Conservation (phyloP, 495 filamentous ascomycete genomes). For the Hypoxylon intermedium region DNA sequence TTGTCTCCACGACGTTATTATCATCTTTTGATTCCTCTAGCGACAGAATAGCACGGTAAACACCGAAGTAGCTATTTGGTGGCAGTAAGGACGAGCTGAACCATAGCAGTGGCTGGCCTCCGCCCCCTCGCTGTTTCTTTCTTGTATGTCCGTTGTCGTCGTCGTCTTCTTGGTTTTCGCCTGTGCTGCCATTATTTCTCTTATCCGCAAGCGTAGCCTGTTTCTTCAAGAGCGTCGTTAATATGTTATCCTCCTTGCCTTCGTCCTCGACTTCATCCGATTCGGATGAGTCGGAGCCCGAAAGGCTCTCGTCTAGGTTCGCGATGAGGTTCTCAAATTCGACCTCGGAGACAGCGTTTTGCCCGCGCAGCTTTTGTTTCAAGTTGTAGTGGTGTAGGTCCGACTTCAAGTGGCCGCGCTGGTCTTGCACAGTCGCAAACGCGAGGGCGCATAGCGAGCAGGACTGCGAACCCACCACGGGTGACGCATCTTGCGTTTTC, state of each 20-base stretch:
- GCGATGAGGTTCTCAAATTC: conserved; percentile 87
- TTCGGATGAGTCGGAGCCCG: conserved; percentile 70
- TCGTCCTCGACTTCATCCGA: conserved; percentile 60
- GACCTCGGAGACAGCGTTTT: conserved; percentile 69
- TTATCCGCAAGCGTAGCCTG: conserved; percentile 73
- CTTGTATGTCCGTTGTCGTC: conserved; percentile 52
- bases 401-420: conserved; percentile 84
- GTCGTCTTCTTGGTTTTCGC: conserved; percentile 56
- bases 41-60: conserved; percentile 86
- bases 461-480: conserved; percentile 69
- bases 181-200: conserved; percentile 31
- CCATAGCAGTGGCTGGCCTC: conserved; percentile 84
- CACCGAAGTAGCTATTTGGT: conserved; percentile 77
- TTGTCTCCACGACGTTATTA: conserved; percentile 64
- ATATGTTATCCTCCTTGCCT: conserved; percentile 63
- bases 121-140: conserved; percentile 58
- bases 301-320: conserved; percentile 87
- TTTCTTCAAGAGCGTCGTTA: conserved; percentile 78
- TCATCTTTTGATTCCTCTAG: conserved; percentile 71
- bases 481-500: conserved; percentile 49
- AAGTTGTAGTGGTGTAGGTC: conserved; percentile 94
- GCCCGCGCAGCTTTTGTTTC: conserved; percentile 82
- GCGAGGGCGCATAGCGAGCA: conserved; percentile 81
- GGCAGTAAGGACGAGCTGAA: conserved; percentile 78
- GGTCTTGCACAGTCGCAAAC: conserved; percentile 77